A percentile compares a stretch with the other conserved stretches of the same genome.
Conservation (phyloP, 2,329 filamentous ascomycete species). For the Nemania sp. region DNA sequence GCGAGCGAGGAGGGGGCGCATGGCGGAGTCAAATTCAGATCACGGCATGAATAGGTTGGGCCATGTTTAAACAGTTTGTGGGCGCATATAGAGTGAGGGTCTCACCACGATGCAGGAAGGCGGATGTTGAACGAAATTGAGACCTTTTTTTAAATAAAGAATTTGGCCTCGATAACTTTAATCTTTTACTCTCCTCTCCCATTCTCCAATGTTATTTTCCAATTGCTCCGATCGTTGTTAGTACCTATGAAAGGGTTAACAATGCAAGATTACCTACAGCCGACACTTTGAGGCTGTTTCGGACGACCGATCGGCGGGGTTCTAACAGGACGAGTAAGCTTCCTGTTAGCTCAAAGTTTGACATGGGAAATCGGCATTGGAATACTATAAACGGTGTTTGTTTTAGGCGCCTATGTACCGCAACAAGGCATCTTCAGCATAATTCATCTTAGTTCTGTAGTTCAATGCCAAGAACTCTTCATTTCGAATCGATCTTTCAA, state of each 20-base stretch:
- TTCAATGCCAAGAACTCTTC: slow-evolving; percentile 1
- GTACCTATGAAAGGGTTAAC: background rate
- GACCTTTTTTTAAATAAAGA: background rate
- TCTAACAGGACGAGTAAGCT: background rate
- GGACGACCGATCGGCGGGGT: background rate
- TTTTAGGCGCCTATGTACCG: background rate
- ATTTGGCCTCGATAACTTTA: background rate
- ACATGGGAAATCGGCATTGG: background rate
- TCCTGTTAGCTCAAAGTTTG: background rate
- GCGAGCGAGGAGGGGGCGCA: slow-evolving; percentile 45
- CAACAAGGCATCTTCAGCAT: background rate
- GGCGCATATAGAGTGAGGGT: slow-evolving; percentile 43
- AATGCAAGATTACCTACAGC: background rate
- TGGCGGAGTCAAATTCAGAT: slow-evolving; percentile 29
- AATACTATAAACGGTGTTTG: background rate
- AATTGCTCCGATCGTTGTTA: background rate
- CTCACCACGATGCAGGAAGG: slow-evolving; percentile 27
- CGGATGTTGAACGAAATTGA: slow-evolving; percentile 10
- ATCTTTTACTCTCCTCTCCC: background rate
- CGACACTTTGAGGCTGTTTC: background rate
- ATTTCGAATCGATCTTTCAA: background rate
- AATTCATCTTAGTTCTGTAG: background rate
- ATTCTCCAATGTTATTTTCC: background rate
- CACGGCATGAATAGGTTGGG: slow-evolving; percentile 32
- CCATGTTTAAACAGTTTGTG: slow-evolving; percentile 18